Conservation (phyloP, 495 filamentous ascomycete species). For the Aspergillus diversus region DNA sequence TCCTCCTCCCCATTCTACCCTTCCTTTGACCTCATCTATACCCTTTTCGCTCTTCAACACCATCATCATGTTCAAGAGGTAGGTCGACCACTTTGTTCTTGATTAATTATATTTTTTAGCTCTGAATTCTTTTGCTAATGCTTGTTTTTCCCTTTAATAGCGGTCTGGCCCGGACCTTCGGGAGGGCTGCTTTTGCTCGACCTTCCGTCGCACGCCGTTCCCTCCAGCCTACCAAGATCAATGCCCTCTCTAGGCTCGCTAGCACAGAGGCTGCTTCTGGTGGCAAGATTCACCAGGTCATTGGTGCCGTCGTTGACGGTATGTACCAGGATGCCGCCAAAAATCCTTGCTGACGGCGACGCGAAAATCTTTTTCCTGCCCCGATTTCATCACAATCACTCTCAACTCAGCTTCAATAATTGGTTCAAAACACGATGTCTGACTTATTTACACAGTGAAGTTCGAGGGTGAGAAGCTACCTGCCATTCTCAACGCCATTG, state of each 20-base stretch:
- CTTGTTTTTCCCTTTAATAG: conserved; percentile 49
- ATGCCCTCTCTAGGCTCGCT: conserved; percentile 70
- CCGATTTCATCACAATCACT: conserved; percentile 38
- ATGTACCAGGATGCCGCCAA: conserved; percentile 42
- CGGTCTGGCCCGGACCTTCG: conserved; percentile 78
- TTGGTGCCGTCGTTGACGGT: conserved; percentile 73
- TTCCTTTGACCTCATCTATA: conserved; percentile 36
- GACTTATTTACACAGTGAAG: conserved; percentile 67
- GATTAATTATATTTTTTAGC: conserved; percentile 49
- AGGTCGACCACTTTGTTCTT: conserved; percentile 39
- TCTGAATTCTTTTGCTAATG: conserved; percentile 48
- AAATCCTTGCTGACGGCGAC: conserved; percentile 34
- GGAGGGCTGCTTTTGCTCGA: conserved; percentile 75
- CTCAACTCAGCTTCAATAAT: conserved; percentile 42
- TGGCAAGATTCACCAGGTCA: conserved; percentile 88
- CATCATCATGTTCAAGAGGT: conserved; percentile 89
- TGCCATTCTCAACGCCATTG: conserved; percentile 95
- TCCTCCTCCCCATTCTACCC: conserved; percentile 38
- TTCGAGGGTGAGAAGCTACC: conserved; percentile 95
- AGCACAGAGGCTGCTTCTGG: conserved; percentile 64
- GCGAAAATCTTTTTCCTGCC: conserved; percentile 52
- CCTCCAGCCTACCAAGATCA: conserved; percentile 64
- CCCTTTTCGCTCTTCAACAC: conserved; percentile 55
- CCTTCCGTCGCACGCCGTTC: conserved; percentile 69
- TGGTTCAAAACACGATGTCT: conserved; percentile 40